A percentile compares a stretch with the other conserved stretches of the same genome.
phyloP scores from a whole-genome alignment of 1,284 basidiomycete genomes.

The Meira miltonrushii region DNA sequence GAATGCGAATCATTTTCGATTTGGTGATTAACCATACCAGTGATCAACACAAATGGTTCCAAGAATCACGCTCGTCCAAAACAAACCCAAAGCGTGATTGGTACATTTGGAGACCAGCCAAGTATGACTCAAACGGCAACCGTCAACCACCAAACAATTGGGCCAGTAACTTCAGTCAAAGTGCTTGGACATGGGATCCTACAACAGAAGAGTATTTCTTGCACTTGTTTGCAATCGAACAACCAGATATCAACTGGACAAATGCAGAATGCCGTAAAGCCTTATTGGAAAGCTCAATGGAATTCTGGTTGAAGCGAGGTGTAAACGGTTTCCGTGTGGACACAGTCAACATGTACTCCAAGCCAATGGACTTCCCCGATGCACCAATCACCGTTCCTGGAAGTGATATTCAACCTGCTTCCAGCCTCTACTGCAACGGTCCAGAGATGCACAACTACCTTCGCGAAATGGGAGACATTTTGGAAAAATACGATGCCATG shows the following conservation, averaged over 20 bases:
- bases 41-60: slow-evolving; percentile 65
- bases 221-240: slow-evolving; percentile 61
- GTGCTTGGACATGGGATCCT: slow-evolving; percentile 70
- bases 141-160: slow-evolving; percentile 63
- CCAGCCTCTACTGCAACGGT: slow-evolving; percentile 35
- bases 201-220: slow-evolving; percentile 68
- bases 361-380: slow-evolving; percentile 49
- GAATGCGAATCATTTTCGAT: slow-evolving; percentile 73
- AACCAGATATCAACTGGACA: slow-evolving; percentile 77
- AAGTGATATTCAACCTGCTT: not conserved
- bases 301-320: slow-evolving; percentile 69
- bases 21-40: slow-evolving; percentile 76
- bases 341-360: slow-evolving; percentile 44
- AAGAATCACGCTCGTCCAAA: slow-evolving; percentile 62
- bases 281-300: slow-evolving; percentile 62
- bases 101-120: slow-evolving; percentile 70
- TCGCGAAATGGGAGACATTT: slow-evolving; percentile 62
- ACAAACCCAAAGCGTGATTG: slow-evolving; percentile 64
- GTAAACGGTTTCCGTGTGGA: slow-evolving; percentile 64
- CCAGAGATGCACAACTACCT: slow-evolving; percentile 63
- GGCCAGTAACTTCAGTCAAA: slow-evolving; percentile 48
- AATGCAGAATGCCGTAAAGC: slow-evolving; percentile 60
- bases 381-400: slow-evolving; percentile 51
- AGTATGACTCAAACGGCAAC: slow-evolving; percentile 55
- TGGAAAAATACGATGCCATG: slow-evolving; percentile 59